phyloP scores from a whole-genome alignment of 2,329 filamentous ascomycete species.

The Colletotrichum gigasporum region DNA sequence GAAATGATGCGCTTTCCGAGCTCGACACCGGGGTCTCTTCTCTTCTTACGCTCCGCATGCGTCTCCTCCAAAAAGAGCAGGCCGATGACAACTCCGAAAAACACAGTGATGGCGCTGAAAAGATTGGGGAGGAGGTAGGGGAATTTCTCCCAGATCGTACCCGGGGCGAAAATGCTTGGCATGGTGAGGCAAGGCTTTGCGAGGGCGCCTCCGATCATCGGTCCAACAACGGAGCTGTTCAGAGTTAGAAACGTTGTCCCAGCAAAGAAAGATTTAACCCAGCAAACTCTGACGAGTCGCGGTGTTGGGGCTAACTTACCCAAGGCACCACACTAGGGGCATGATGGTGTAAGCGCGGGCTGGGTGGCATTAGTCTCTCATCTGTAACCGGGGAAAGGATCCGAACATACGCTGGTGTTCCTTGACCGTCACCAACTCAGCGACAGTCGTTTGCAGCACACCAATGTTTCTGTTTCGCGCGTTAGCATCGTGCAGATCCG shows the following conservation, averaged over 20 bases:
- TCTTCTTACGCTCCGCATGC: conserved; percentile 81
- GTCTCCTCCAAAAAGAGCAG: conserved; percentile 94
- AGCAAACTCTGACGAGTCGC: conserved; percentile 3
- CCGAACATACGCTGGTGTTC: conserved; percentile 82
- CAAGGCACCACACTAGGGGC: conserved; percentile 98
- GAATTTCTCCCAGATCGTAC: conserved; percentile 83
- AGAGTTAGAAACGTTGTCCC: conserved; percentile 39
- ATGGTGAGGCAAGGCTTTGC: conserved; percentile 88
- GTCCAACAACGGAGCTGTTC: conserved; percentile 85
- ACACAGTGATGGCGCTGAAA: conserved; percentile 84
- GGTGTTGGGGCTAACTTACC: conserved; percentile 60
- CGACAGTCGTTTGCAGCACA: conserved; percentile 93
- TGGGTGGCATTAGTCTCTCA: conserved; percentile 47
- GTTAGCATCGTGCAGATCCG: conserved; percentile 34
- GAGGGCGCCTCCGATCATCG: conserved; percentile 88
- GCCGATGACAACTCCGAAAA: conserved; percentile 79
- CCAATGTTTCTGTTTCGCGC: conserved; percentile 78
- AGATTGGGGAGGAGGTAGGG: conserved; percentile 93
- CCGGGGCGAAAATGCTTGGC: conserved; percentile 75
- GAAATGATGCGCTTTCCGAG: conserved; percentile 76
- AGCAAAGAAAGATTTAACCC: conserved; percentile 1
- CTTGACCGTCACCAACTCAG: conserved; percentile 91
- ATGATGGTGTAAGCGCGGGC: conserved; percentile 96
- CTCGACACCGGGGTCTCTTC: conserved; percentile 80
- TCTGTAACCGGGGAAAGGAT: conserved; percentile 10